Percentiles rank a stretch among this genome's conserved stretches.
These are phyloP conservation scores for Salix koriyanagi DNA, from an alignment of 345 rosid species.

Conservation along the genomic window DNA sequence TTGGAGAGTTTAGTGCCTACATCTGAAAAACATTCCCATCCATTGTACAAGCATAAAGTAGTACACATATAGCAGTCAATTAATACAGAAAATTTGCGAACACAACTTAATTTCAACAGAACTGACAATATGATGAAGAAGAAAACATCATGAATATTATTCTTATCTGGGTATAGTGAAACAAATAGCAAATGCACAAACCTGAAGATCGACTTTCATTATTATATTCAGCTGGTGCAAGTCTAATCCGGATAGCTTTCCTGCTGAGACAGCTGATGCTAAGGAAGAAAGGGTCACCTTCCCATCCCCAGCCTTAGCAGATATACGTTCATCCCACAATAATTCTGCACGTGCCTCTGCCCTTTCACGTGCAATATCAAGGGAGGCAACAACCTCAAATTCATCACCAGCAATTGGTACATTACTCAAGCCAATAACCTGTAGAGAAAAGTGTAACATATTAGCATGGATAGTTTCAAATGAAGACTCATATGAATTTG, in stretches of 20 bases:
- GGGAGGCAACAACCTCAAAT: slow-evolving; percentile 76
- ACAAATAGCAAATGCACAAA: slow-evolving; percentile 21
- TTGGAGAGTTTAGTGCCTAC: neutral
- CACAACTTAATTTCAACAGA: neutral
- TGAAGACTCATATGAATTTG: neutral
- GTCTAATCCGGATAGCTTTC: slow-evolving; percentile 82
- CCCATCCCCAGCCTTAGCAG: slow-evolving; percentile 94
- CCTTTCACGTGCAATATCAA: slow-evolving; percentile 82
- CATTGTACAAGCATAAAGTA: neutral
- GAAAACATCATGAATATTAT: neutral
- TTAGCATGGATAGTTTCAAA: slow-evolving; percentile 6
- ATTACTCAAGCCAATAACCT: slow-evolving; percentile 85
- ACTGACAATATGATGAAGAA: slow-evolving; percentile 1
- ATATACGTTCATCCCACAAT: slow-evolving; percentile 72
- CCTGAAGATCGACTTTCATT: slow-evolving; percentile 96
- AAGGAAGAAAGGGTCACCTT: slow-evolving; percentile 91
- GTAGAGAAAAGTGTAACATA: slow-evolving; percentile 19
- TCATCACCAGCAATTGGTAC: slow-evolving; percentile 94
- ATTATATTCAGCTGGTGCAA: slow-evolving; percentile 92
- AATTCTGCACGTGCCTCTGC: slow-evolving; percentile 70
- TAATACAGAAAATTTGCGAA: neutral
- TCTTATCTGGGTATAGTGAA: neutral
- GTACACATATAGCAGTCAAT: neutral
- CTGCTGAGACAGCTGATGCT: slow-evolving; percentile 82
- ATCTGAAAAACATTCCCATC: neutral